Base-by-base conservation (phyloP, 139 green algal species). In the Edaphochlamys debaryana region DNA sequence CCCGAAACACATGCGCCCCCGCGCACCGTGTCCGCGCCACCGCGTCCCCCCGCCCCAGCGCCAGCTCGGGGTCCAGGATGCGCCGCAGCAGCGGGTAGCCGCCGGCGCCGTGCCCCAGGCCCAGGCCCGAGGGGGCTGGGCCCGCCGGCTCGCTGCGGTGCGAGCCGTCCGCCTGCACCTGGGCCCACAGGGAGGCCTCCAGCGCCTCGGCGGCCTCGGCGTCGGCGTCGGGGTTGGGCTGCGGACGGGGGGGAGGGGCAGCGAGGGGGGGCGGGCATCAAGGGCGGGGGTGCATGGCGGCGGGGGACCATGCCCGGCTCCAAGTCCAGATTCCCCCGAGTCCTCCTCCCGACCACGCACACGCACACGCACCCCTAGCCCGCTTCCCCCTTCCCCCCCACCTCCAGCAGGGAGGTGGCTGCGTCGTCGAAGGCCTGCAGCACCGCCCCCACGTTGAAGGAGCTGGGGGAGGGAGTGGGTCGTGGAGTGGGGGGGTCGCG, bases 121-220 rank as follows among this genome's bases (percentile, higher is more conserved):
- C 30, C 8, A n/a, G 0, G 23, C 7, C 52, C 7, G 9, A 19
- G 37, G 2, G 4, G 19, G 8, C 37, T 29, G 5, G 23, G 6
- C 0, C 5, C 15, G 32, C 29, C 25, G 37, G 22, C 0, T 41
- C 20, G 25, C 42, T 72, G 22, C 42, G 62, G 41, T 67, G 76
- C 15, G 62, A 82, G 25, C 76, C 76, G n/a, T 73, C 76, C 42
- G 42, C 19, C 63, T 73, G 76, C 32, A 82, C 62, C 8, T 41
- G 42, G 22, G 62, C 62, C 76, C 76, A 73, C 58, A 52, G 32
- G n/a, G n/a, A 41, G 11, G 9, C 20, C 58, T 82, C 62, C 9
- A 41, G 42, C 17, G n/a, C 42, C 75, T 36, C 63, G 32, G 41
- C 63, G 32, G 41, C 32, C 17, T 69, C 63, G 11, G 11, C 32